Conservation (phyloP, 345 rosid genomes). For the Schrenkiella parvula region DNA sequence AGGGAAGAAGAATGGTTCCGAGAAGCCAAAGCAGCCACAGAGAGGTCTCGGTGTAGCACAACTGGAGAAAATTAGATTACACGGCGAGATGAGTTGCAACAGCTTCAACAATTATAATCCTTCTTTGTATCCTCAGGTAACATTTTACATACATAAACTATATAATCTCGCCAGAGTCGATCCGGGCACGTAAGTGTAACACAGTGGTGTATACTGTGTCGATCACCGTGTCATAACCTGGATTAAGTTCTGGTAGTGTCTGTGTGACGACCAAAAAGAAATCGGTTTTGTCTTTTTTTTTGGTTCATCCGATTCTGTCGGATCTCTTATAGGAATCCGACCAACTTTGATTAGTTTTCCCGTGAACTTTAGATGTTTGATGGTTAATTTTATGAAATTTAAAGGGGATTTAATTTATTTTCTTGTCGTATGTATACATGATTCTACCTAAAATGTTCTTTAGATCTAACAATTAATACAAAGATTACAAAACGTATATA, state of each 20-base stretch:
- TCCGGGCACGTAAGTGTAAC: background rate
- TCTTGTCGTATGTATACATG: background rate
- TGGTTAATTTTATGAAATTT: background rate
- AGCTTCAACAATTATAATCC: conserved; percentile 35
- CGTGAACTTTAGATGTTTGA: background rate
- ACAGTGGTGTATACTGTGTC: background rate
- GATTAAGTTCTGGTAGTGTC: background rate
- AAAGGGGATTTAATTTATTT: background rate
- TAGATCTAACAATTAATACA: background rate
- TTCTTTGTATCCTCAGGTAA: conserved; percentile 57
- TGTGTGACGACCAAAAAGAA: background rate
- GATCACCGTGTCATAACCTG: background rate
- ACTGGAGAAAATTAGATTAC: conserved; percentile 82
- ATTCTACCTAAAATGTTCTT: background rate
- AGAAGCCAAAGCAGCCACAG: conserved; percentile 90
- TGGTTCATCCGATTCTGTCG: background rate
- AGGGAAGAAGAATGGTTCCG: conserved; percentile 66
- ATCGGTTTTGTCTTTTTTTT: background rate
- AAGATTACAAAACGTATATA: background rate
- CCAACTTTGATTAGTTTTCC: background rate
- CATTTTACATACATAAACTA: conserved; percentile 2
- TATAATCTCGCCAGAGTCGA: background rate
- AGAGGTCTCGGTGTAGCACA: conserved; percentile 99
- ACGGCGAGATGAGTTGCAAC: conserved; percentile 49
- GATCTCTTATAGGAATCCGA: background rate